Evolutionary conservation across 2,329 filamentous ascomycete genomes (phyloP).

Genomic region (Trichoderma afroharzianum): DNA sequence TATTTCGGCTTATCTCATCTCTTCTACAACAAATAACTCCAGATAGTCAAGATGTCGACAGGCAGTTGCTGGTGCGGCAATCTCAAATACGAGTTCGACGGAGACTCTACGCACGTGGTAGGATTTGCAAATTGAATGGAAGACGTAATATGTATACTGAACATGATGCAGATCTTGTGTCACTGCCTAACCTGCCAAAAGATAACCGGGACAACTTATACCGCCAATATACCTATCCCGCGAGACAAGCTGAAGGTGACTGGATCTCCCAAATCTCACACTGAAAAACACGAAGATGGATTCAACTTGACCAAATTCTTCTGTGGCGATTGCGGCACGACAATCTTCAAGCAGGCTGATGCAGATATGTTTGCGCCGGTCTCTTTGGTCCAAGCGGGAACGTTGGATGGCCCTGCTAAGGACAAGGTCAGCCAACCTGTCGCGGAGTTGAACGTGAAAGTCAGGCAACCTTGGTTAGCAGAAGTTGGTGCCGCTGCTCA

Average conservation of each 20-base stretch:
- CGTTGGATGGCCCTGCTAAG: neutral
- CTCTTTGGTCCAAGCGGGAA: constrained; percentile 7
- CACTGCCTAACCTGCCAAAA: constrained; percentile 14
- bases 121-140: neutral
- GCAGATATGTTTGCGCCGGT: neutral
- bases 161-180: neutral
- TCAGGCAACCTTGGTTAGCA: neutral
- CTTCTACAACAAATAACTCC: neutral
- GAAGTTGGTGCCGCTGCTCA: neutral
- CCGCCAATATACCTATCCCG: neutral
- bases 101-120: neutral
- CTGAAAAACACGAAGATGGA: constrained; percentile 10
- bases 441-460: constrained; percentile 3
- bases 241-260: neutral
- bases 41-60: neutral
- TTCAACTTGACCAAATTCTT: constrained; percentile 8
- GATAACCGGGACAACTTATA: neutral
- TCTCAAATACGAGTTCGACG: constrained; percentile 4
- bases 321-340: neutral
- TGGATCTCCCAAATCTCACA: constrained; percentile 1
- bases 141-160: neutral
- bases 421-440: neutral
- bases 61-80: constrained; percentile 15
- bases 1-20: neutral
- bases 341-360: constrained; percentile 6